phyloP scores from a whole-genome alignment of 495 filamentous ascomycete genomes.

The Penicillium goetzii region DNA sequence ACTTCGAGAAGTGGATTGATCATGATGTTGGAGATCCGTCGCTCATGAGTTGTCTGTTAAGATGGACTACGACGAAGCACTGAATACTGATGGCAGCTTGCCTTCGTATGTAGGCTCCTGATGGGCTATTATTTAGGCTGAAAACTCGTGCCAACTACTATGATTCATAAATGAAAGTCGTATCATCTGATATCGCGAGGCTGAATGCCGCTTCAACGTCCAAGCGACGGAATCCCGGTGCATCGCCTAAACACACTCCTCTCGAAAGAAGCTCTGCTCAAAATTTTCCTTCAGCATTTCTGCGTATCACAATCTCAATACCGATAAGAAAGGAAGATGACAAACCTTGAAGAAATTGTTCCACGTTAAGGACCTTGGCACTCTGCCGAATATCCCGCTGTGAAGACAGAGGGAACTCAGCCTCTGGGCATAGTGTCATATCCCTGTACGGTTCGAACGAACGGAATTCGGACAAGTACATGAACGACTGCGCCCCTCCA shows the following conservation, averaged over 20 bases:
- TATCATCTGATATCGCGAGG: neutral
- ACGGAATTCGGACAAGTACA: neutral
- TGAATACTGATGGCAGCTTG: too few species aligned
- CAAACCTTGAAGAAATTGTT: neutral
- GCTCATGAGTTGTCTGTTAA: neutral
- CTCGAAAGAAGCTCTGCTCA: neutral
- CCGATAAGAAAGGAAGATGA: neutral
- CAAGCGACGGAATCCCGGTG: neutral
- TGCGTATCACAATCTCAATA: neutral
- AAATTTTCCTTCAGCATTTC: neutral
- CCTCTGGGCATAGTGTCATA: neutral
- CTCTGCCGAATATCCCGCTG: neutral
- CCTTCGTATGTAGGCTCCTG: too few species aligned
- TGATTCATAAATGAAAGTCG: neutral
- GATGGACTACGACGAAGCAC: neutral
- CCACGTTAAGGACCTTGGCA: neutral
- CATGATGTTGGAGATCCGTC: constrained; percentile 14
- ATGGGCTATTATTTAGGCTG: too few species aligned
- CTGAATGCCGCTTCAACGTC: neutral
- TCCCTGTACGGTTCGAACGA: neutral
- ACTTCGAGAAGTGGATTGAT: constrained; percentile 25
- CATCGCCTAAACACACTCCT: neutral
- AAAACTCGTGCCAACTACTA: too few species aligned
- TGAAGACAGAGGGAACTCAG: neutral
- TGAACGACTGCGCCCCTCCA: neutral